phyloP scores from a whole-genome alignment of 768 basidiomycete species.

The Gloeophyllum trabeum region DNA sequence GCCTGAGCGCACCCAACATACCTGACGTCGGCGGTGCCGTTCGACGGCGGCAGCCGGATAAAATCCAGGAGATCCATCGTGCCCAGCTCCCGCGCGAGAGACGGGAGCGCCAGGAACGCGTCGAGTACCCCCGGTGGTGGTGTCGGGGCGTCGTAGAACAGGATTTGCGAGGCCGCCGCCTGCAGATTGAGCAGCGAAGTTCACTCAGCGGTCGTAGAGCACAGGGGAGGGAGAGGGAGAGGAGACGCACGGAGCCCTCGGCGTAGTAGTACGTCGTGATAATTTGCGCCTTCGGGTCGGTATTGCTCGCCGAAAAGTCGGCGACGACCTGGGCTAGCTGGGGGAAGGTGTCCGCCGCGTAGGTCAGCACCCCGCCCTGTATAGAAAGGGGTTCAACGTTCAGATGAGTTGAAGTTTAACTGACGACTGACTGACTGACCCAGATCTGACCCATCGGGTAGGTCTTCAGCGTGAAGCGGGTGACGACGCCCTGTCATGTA shows the following conservation, averaged over 20 bases:
- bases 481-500: not conserved
- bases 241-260: not conserved
- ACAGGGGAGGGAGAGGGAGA: not conserved
- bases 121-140: constrained; percentile 9
- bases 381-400: no score
- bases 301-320: not conserved
- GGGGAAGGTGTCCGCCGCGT: not conserved
- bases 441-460: not conserved
- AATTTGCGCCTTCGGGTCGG: not conserved
- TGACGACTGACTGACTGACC: not conserved
- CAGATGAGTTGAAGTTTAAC: not conserved
- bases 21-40: no score
- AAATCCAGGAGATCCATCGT: no score
- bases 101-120: constrained; percentile 6
- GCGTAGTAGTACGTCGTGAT: not conserved
- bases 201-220: not conserved
- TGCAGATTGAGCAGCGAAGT: not conserved
- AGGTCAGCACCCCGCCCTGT: not conserved
- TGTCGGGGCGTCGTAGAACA: constrained; percentile 11
- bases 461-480: not conserved
- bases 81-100: no score
- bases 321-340: not conserved
- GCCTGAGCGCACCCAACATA: no score
- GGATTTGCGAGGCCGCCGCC: not conserved
- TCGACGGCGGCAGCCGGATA: no score